phyloP scores from a whole-genome alignment of 768 basidiomycete genomes.

The Pilatotrama ljubarskyi region DNA sequence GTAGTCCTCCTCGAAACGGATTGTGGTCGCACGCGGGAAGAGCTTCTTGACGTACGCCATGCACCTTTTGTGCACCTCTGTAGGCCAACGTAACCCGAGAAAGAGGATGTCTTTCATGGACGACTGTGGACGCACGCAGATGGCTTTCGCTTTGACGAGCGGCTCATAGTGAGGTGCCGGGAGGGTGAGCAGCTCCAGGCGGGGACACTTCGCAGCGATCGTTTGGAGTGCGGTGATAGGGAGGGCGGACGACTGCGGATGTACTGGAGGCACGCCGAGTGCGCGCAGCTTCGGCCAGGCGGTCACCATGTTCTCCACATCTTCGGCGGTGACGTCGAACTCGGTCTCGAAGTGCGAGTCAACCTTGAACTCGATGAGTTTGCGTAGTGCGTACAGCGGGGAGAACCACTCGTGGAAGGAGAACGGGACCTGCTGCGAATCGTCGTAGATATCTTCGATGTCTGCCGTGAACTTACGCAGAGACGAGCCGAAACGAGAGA shows the following conservation, averaged over 20 bases:
- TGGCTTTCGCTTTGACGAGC: neutral
- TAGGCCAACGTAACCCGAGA: too few species aligned
- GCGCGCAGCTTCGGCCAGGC: neutral
- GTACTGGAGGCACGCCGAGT: neutral
- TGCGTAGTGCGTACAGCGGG: neutral
- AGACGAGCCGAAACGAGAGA: neutral
- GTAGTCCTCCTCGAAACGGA: too few species aligned
- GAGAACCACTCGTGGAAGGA: constrained; percentile 6
- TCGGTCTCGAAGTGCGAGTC: neutral
- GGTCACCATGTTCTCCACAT: neutral
- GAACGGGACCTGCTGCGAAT: neutral
- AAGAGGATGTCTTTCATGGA: too few species aligned
- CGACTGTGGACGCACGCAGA: too few species aligned
- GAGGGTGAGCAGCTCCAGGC: neutral
- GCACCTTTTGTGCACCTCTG: too few species aligned
- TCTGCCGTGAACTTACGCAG: neutral
- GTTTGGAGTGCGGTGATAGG: neutral
- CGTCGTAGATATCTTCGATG: neutral
- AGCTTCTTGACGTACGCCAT: too few species aligned
- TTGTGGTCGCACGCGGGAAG: too few species aligned
- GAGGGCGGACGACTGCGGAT: neutral
- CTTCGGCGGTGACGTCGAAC: neutral
- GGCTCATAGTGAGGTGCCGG: neutral
- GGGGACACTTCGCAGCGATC: neutral
- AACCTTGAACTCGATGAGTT: neutral